Evolutionary conservation across 2,329 filamentous ascomycete genomes (phyloP).

Genomic region (Teratosphaeria viscida): DNA sequence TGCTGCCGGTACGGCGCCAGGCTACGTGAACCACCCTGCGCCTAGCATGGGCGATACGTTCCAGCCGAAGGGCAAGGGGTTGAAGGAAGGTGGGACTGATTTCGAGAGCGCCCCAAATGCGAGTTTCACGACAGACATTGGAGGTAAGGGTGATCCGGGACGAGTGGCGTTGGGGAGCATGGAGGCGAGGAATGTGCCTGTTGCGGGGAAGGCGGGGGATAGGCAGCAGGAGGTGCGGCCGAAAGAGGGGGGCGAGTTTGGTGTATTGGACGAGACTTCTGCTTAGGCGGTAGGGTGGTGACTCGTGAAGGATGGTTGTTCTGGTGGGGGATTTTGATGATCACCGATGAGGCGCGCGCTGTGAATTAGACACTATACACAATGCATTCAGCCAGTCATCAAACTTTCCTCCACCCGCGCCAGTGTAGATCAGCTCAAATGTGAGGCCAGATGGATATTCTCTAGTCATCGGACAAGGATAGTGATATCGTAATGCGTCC

Average conservation of each 20-base stretch:
- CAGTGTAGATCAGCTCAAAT: too few relatives aligned
- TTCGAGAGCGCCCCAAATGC: constrained; percentile 32
- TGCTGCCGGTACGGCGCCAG: background rate
- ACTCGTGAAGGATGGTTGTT: background rate
- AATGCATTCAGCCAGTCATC: too few relatives aligned
- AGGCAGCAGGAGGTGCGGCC: constrained; percentile 7
- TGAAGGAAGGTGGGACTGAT: constrained; percentile 23
- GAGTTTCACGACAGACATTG: constrained; percentile 44
- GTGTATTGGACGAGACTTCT: constrained; percentile 6
- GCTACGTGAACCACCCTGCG: constrained; percentile 7
- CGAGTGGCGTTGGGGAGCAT: constrained; percentile 35
- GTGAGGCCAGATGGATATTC: too few relatives aligned
- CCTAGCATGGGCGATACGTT: constrained; percentile 20
- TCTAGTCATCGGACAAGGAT: too few relatives aligned
- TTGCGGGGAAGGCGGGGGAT: constrained; percentile 21
- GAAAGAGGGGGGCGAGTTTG: constrained; percentile 12
- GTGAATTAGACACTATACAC: too few relatives aligned
- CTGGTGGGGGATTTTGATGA: background rate
- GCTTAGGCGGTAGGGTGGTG: background rate
- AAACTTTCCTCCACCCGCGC: too few relatives aligned
- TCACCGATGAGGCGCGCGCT: background rate
- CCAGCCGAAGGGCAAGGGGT: constrained; percentile 24
- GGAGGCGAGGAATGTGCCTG: constrained; percentile 24
- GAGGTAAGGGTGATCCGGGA: constrained; percentile 45
- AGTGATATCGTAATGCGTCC: too few relatives aligned